Base-by-base conservation (phyloP, 2,329 filamentous ascomycete genomes). In the Beauveria varroae region DNA sequence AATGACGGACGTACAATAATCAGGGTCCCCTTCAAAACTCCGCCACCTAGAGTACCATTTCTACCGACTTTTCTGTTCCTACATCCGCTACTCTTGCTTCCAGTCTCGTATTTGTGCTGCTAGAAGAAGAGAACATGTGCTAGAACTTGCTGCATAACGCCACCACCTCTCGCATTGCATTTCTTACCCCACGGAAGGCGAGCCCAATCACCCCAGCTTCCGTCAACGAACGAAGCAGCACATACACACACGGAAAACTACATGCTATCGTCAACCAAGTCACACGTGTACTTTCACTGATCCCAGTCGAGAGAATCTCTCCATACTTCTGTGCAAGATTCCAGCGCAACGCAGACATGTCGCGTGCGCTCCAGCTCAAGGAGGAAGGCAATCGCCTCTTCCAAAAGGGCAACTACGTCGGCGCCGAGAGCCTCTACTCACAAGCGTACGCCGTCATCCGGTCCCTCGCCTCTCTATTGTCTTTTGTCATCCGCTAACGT, bases 381-480 rank as follows among this genome's bases (percentile, higher is more conserved):
- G 78, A 81, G 43, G 77, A 84, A 63, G 87, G 87, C 65, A 90
- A 90, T 73, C 78, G 76, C 57, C 81, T 80, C 69, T 93, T 89
- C 74, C 80, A 84, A 64, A 74, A 78, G 9, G 84, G 83, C 64
- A 85, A 93, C 67, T 93, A 81, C 69, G 72, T 75, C 5, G 79
- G 76, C 26, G 90, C 90, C 43, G 88, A 91, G 64, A 79, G 79
- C 22, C 76, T 86, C 62, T 93, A 93, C 73, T 88, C 87, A 5
- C 84, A 89, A 73, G 90, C 90, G 77, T 87, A 74, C 71, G 83
- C n/a, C 14, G 16, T 41, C 37, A 24, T 37, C 51, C 44, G 26
- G 34, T 24, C 20, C 20, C 44, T 46, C 10, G n/a, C 14, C 20
- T 22, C 20, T 46, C 28, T 12, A 2, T n/a, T 18, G 24, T 18